These are phyloP conservation scores for Phytophthora europaea DNA, from an alignment of 352 stramenopile genomes.

Conservation along the genomic window DNA sequence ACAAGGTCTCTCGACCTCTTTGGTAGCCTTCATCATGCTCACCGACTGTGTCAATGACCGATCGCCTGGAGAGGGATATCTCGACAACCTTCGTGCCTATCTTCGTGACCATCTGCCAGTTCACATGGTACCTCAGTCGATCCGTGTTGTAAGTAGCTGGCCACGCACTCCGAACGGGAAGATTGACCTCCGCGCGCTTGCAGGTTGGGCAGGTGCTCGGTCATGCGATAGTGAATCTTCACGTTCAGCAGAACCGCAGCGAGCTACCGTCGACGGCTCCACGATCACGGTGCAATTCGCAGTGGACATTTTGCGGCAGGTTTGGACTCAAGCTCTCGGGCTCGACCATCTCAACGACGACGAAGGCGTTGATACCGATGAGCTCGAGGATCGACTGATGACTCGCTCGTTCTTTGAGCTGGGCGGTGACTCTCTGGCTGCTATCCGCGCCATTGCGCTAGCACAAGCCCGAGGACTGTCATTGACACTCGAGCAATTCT, in stretches of 20 bases:
- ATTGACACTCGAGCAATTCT: constrained; percentile 59
- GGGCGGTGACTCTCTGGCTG: constrained; percentile 71
- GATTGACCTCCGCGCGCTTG: constrained; percentile 62
- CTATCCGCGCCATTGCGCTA: constrained; percentile 71
- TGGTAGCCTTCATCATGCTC: constrained; percentile 69
- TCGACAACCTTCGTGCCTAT: constrained; percentile 34
- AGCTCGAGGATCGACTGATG: constrained; percentile 7
- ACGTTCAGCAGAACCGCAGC: not conserved
- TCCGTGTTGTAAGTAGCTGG: constrained; percentile 53
- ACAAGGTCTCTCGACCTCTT: constrained; percentile 16
- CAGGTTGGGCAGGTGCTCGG: not conserved
- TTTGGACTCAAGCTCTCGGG: constrained; percentile 61
- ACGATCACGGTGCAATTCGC: constrained; percentile 40
- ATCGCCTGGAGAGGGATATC: constrained; percentile 10
- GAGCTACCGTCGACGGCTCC: not conserved
- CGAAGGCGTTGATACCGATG: constrained; percentile 18
- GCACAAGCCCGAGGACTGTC: constrained; percentile 56
- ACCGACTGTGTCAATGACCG: constrained; percentile 9
- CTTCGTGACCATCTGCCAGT: constrained; percentile 49
- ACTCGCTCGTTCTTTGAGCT: constrained; percentile 72
- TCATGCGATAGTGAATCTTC: not conserved
- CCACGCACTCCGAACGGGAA: constrained; percentile 83
- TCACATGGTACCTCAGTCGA: constrained; percentile 77
- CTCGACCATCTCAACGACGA: constrained; percentile 28
- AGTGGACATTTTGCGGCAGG: constrained; percentile 52